Evolutionary conservation across 2,329 filamentous ascomycete genomes (phyloP), one percentile per base, ranked within the genome.

Genomic region (Catunica adiposa): DNA sequence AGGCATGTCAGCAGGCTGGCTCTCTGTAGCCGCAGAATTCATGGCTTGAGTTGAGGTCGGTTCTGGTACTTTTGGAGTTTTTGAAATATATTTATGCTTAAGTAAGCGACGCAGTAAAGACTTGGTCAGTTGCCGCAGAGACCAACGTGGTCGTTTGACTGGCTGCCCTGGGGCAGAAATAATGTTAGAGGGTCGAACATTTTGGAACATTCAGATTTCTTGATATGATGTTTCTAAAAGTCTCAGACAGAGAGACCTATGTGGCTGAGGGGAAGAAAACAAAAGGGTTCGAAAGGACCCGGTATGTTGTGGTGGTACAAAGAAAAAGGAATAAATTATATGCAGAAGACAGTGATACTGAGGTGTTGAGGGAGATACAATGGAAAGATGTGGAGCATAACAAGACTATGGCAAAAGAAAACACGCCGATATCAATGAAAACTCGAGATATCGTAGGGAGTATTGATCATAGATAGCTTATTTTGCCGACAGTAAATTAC

Each of bases 191-290:
- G 20, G 15, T 7, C 22, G 26, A 48, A 31, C 53, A 54, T 54
- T 54, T 54, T 22, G 5, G 25, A 38, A 54, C 53, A 54, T 54
- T 47, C 53, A 54, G 53, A 46, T 37, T 25, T 17, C 25, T 25
- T 25, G 3, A 26, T 40, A 31, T 40, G 37, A 20, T 14, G 4
- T 48, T 5, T 48, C 44, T 48, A 25, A 8, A 48, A n/a, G 23
- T 48, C 22, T 48, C 44, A 48, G 22, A 48, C 26, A 7, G 23
- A 7, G 23, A 26, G 23, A 14, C 20, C 38, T 6, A 4, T 7
- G 38, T n/a, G 15, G n/a, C 6, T 25, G 17, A 11, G 20, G 9
- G 26, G 22, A 14, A 48, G 22, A 48, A 20, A 23, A 26, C 23
- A n/a, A 25, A 26, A 48, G 23, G 15, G 11, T 11, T 34, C 11